Evolutionary conservation across 192 early-diverging fungal species (phyloP), one percentile per base, ranked within the genome.

Genomic region (Backusella tarrabulga): DNA sequence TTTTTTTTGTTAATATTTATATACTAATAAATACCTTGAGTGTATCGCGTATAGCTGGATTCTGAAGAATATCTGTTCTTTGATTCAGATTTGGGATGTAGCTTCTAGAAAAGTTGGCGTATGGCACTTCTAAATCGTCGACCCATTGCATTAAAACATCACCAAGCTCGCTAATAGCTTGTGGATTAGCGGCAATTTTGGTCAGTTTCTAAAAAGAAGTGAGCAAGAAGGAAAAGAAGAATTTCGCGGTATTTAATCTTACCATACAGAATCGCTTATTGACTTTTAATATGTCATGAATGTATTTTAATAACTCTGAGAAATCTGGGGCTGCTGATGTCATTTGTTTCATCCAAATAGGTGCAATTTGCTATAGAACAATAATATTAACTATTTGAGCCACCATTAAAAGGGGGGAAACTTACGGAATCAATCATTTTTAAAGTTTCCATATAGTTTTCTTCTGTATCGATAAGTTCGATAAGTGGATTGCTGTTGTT

Each of bases 381-480:
- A 11, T 60, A 2, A 23, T 60, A 26, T 34, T 68, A 32, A 56
- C 35, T 69, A 29, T 35, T 72, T 63, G 56, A 4, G 56, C 11
- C 23, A 63, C 4, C 0, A 63, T 29, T 14, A 63, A 12, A 60
- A 60, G 8, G 6, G 50, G n/a, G 19, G 4, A 26, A 29, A 66
- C 17, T 70, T 86, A 87, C 89, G 76, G 85, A 81, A n/a, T 85
- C 78, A 40, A 90, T 84, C 68, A 83, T 82, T 63, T 82, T 84
- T 68, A 90, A 78, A 32, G 83, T 83, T 1, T 85, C 79, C 12
- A 90, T 74, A 76, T 88, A 90, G 44, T 77, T 77, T 40, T 86
- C 79, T 81, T 90, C 89, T 1, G 87, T 84, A 32, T 88, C 89
- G 1, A 88, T 80, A 26, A 90, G 76, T 34, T 90, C 87, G 1